Evolutionary conservation across 805 yeast genomes (phyloP).

Genomic region (Lachancea mirantina): DNA sequence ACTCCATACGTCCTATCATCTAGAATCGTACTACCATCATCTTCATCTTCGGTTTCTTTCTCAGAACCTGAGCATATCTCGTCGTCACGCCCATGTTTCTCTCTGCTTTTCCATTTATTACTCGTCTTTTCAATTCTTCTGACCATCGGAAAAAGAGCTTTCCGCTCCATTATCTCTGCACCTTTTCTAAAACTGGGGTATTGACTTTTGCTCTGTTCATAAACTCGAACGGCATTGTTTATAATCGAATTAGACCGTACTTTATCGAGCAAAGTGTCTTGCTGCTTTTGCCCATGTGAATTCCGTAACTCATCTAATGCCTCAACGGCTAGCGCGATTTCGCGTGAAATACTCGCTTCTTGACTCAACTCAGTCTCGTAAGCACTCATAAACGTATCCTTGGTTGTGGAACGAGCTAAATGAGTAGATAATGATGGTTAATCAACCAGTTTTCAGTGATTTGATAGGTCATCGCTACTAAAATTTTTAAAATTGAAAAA

Average conservation of each 20-base stretch:
- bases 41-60: constrained; percentile 17
- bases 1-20: constrained; percentile 6
- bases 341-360: constrained; percentile 3
- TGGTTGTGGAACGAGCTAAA: too few species aligned
- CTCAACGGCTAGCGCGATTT: constrained; percentile 16
- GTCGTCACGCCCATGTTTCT: constrained; percentile 12
- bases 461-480: too few species aligned
- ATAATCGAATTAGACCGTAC: constrained; percentile 25
- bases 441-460: too few species aligned
- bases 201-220: constrained; percentile 40
- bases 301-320: constrained; percentile 24
- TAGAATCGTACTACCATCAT: constrained; percentile 11
- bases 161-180: constrained; percentile 55
- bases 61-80: constrained; percentile 15
- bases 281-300: constrained; percentile 8
- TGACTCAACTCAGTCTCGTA: too few species aligned
- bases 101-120: constrained; percentile 6
- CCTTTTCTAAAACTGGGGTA: constrained; percentile 37
- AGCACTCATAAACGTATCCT: too few species aligned
- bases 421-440: too few species aligned
- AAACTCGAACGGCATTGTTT: constrained; percentile 43
- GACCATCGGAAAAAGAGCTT: constrained; percentile 45
- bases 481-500: too few species aligned
- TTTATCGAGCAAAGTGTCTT: constrained; percentile 12
- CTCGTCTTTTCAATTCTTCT: constrained; percentile 8